These are phyloP conservation scores for Fusarium anguioides DNA, from an alignment of 2,329 filamentous ascomycete species.

Conservation along the genomic window DNA sequence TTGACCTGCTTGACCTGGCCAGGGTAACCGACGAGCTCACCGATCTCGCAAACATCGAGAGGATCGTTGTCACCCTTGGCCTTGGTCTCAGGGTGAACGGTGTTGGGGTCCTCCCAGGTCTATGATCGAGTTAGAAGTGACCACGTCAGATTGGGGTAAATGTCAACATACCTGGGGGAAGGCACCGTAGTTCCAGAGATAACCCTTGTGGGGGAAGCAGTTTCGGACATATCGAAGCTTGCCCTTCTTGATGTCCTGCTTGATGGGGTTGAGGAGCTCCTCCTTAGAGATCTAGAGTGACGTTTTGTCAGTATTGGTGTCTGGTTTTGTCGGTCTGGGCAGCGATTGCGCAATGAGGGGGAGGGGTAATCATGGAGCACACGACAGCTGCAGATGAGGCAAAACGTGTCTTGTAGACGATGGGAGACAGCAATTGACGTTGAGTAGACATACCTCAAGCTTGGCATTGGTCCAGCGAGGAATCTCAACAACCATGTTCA, in stretches of 20 bases:
- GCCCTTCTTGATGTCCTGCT: conserved; percentile 99
- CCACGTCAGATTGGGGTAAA: conserved; percentile 7
- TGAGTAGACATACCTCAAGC: conserved; percentile 79
- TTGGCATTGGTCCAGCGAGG: conserved; percentile 99
- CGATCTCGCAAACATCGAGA: conserved; percentile 99
- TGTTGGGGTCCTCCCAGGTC: conserved; percentile 99
- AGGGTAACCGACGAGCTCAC: conserved; percentile 94
- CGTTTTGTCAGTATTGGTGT: conserved; percentile 38
- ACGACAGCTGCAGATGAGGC: conserved; percentile 23
- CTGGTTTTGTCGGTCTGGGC: conserved; percentile 12
- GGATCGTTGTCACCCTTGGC: conserved; percentile 99
- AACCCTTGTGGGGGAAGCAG: conserved; percentile 99
- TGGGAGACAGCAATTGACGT: background rate
- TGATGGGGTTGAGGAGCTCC: conserved; percentile 97
- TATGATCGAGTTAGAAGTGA: conserved; percentile 52
- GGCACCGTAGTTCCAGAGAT: conserved; percentile 99
- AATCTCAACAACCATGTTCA: conserved; percentile 99
- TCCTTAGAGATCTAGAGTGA: conserved; percentile 92
- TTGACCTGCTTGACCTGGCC: conserved; percentile 99
- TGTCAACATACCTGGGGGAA: conserved; percentile 83
- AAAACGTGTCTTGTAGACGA: background rate
- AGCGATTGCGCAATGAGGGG: conserved; percentile 22
- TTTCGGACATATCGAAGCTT: conserved; percentile 99
- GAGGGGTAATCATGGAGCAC: conserved; percentile 29
- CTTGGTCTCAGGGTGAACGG: conserved; percentile 98